A percentile compares a stretch with the other conserved stretches of the same genome.
phyloP scores from a whole-genome alignment of 352 stramenopile species.

The Globisporangium uncinulatum region DNA sequence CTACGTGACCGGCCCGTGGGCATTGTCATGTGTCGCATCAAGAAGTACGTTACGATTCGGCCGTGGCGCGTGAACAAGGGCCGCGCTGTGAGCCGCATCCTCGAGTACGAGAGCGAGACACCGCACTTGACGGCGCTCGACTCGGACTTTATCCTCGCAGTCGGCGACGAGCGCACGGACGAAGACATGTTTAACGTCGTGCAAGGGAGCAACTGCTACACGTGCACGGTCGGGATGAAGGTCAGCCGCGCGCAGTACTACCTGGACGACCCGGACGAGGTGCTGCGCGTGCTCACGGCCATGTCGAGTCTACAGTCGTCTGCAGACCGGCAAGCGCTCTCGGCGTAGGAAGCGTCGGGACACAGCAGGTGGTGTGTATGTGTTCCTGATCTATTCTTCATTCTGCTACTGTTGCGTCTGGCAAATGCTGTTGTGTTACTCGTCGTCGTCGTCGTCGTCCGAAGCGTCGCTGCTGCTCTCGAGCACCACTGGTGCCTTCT shows the following conservation, averaged over 20 bases:
- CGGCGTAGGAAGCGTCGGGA: too few species aligned
- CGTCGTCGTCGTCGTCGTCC: too few species aligned
- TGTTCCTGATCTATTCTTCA: neutral
- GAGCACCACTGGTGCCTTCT: constrained; percentile 5
- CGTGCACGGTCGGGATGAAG: constrained; percentile 83
- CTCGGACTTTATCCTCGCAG: constrained; percentile 84
- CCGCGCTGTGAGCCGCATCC: constrained; percentile 71
- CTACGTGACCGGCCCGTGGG: constrained; percentile 76
- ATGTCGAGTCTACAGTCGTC: constrained; percentile 45
- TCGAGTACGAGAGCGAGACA: constrained; percentile 79
- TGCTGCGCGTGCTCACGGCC: constrained; percentile 67
- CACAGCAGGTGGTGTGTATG: too few species aligned
- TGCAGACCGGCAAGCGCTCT: constrained; percentile 26
- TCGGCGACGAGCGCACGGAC: constrained; percentile 84
- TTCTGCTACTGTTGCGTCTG: neutral
- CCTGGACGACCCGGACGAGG: constrained; percentile 72
- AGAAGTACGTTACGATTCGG: constrained; percentile 87
- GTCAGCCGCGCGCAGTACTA: constrained; percentile 84
- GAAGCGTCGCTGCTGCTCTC: constrained; percentile 9
- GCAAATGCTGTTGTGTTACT: too few species aligned
- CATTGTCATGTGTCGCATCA: constrained; percentile 85
- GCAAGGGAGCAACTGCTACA: constrained; percentile 87
- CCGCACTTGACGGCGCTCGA: constrained; percentile 67
- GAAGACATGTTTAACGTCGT: constrained; percentile 91
- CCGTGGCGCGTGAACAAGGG: constrained; percentile 86